Evolutionary conservation across 805 yeast genomes (phyloP).

Genomic region (Kodamaea sagamina): DNA sequence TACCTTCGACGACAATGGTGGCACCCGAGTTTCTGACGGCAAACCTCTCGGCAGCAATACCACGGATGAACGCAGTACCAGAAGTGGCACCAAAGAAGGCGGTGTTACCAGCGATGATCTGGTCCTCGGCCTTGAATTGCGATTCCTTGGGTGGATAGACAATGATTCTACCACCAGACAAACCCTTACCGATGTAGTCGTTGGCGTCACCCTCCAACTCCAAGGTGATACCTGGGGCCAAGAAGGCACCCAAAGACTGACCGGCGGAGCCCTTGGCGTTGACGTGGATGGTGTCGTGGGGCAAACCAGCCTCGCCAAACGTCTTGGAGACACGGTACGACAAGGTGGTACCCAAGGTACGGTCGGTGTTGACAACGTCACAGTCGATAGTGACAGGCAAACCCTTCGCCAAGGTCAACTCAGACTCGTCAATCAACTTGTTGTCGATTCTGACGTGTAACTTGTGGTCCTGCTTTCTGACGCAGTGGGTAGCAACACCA

Average conservation of each 20-base stretch:
- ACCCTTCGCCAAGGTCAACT: conserved; percentile 93
- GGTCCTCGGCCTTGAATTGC: conserved; percentile 89
- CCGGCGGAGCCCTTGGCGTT: conserved; percentile 93
- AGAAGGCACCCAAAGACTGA: conserved; percentile 97
- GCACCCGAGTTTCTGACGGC: conserved; percentile 99
- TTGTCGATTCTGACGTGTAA: conserved; percentile 92
- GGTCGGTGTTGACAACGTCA: conserved; percentile 91
- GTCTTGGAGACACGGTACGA: conserved; percentile 91
- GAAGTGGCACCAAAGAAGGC: conserved; percentile 98
- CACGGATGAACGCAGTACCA: conserved; percentile 90
- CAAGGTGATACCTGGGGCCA: conserved; percentile 93
- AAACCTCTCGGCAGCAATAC: conserved; percentile 98
- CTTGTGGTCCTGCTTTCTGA: conserved; percentile 91
- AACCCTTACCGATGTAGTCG: conserved; percentile 96
- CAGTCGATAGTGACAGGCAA: conserved; percentile 93
- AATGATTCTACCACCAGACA: conserved; percentile 91
- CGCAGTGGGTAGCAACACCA: conserved; percentile 91
- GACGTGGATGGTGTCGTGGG: conserved; percentile 94
- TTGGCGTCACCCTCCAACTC: conserved; percentile 97
- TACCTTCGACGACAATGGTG: conserved; percentile 92
- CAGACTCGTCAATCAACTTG: conserved; percentile 94
- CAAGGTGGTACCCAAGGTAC: conserved; percentile 92
- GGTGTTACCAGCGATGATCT: conserved; percentile 94
- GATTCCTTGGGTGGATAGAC: conserved; percentile 89
- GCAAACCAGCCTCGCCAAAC: conserved; percentile 91